Conservation (phyloP, 345 rosid species). For the Eucalyptus erythrocorys region DNA sequence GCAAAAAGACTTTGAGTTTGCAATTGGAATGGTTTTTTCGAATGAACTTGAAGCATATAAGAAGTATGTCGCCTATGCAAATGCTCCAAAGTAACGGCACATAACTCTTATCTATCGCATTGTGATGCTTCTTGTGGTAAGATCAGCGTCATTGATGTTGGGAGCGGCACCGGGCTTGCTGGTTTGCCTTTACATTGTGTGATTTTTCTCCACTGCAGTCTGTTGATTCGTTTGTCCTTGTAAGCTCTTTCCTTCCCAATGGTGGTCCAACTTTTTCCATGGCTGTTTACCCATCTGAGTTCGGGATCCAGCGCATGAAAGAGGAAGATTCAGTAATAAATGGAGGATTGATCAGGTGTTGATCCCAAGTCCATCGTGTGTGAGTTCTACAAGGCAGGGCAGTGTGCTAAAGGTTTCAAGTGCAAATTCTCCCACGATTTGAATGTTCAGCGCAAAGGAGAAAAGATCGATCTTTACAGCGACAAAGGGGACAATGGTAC, state of each 20-base stretch:
- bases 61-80: too few relatives aligned
- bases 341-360: conserved; percentile 31
- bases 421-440: conserved; percentile 71
- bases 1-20: too few relatives aligned
- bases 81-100: too few relatives aligned
- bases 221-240: conserved; percentile 62
- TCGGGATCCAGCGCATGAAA: conserved; percentile 83
- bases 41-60: too few relatives aligned
- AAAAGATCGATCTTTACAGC: conserved; percentile 53
- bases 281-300: conserved; percentile 81
- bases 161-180: too few relatives aligned
- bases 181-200: not conserved
- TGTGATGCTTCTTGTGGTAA: too few relatives aligned
- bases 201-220: conserved; percentile 30
- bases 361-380: conserved; percentile 66
- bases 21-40: too few relatives aligned
- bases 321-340: conserved; percentile 23
- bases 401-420: conserved; percentile 53
- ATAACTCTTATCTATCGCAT: too few relatives aligned
- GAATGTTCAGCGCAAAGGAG: conserved; percentile 65
- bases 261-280: conserved; percentile 65
- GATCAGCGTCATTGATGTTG: too few relatives aligned
- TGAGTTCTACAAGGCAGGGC: conserved; percentile 54
- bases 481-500: conserved; percentile 46
- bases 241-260: conserved; percentile 74